Evolutionary conservation across 176 grass and related monocot species (phyloP), one percentile per base, ranked within the genome.

Genomic region (Phragmites australis): DNA sequence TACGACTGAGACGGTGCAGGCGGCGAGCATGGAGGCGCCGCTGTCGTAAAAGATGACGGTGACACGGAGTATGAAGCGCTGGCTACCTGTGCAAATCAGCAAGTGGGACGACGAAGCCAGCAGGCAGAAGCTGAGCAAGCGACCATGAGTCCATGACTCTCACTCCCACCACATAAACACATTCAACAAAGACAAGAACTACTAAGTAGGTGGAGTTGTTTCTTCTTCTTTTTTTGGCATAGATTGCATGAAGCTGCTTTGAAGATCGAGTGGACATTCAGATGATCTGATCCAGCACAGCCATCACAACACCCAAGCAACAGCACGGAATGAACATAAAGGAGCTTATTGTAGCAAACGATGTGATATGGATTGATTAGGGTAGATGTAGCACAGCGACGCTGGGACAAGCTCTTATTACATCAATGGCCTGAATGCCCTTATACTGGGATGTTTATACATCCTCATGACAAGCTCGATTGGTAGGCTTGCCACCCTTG

Each of bases 401-500:
- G 5, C 66, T 9, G 44, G n/a, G 27, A 19, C 52, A 26, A 41
- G 31, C 42, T 19, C 50, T 89, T 89, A 85, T 89, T 85, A 62
- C 12, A 68, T 55, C 54, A 6, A 17, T 57, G 0, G 25, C 59
- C 2, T 17, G 43, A 59, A 70, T 41, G 18, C 41, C 81, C 42
- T 52, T 47, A 10, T 30, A 15, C n/a, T 48, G 15, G 29, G 50
- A 19, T 65, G 13, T 56, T 32, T 25, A 17, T 31, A 42, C 22
- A 79, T 55, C 58, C 72, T 81, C 81, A 93, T 34, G 76, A 42
- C 54, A 87, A 88, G 66, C 85, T 91, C 40, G 70, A 74, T n/a
- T 79, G 84, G 78, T 98, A 94, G 0, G 90, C 90, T 32, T 91
- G 78, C 95, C 95, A 94, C 48, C 96, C 92, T 78, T 91, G 86